Percentiles rank a stretch among this genome's conserved stretches.
Conservation (phyloP, 441 rosid species). For the Arabidopsis hybrid region DNA sequence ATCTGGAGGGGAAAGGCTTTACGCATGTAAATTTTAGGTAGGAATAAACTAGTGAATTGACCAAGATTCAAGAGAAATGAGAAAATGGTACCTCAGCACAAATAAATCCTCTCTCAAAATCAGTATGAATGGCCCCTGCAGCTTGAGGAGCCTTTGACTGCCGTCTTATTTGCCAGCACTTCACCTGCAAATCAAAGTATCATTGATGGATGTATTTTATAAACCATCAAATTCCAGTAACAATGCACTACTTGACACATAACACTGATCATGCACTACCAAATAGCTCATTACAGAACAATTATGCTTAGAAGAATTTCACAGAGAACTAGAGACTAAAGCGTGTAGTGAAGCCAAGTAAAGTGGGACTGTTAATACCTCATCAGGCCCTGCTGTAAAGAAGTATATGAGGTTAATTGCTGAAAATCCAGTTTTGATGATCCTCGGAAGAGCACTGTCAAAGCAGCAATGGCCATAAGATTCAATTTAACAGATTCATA, state of each 20-base stretch:
- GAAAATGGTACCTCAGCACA: constrained; percentile 86
- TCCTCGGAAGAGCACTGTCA: constrained; percentile 92
- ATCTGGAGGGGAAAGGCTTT: constrained; percentile 2
- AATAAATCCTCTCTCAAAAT: constrained; percentile 96
- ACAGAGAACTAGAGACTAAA: neutral
- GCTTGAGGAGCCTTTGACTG: constrained; percentile 99
- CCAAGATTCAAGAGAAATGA: constrained; percentile 19
- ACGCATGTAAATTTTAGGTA: too few species aligned
- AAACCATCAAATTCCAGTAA: neutral
- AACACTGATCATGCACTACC: neutral
- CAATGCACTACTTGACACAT: constrained; percentile 7
- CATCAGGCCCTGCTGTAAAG: constrained; percentile 98
- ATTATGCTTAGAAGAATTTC: constrained; percentile 13
- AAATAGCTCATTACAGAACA: neutral
- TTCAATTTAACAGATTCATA: neutral
- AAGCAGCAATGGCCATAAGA: constrained; percentile 33
- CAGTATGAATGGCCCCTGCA: constrained; percentile 94
- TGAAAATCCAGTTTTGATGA: constrained; percentile 95
- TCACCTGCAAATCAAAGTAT: constrained; percentile 67
- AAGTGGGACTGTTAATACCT: constrained; percentile 57
- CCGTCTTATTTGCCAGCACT: constrained; percentile 98
- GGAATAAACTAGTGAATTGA: neutral
- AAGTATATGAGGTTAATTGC: constrained; percentile 97
- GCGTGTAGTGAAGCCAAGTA: constrained; percentile 8
- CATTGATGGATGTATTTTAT: neutral